Base-by-base conservation (phyloP, 1,284 basidiomycete genomes). In the Meira miltonrushii region DNA sequence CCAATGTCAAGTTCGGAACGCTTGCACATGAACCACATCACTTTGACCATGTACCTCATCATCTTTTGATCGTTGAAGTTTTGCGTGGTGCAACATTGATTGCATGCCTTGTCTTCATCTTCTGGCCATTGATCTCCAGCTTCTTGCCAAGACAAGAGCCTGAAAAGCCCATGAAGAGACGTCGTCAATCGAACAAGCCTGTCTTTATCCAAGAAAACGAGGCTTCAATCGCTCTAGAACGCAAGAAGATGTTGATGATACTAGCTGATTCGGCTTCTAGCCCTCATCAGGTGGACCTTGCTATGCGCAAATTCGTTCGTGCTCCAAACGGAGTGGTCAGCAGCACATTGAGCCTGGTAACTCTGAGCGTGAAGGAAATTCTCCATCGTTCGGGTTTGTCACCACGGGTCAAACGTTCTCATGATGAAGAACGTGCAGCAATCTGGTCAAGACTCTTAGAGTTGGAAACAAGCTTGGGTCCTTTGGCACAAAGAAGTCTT, bases 41-140 rank as follows among this genome's bases (percentile, higher is more conserved):
- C 15, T 68, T 61, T 41, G 69, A 72, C 51, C 54, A 58, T 39
- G 61, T 74, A 4, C 73, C 74, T 6, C 59, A 66, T n/a, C 64
- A 65, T 46, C 54, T 60, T 7, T 64, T 76, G 8, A 55, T 66
- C 12, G 59, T 73, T 23, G 74, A 75, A 55, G 55, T 75, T 40
- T 21, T 71, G 41, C 71, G 71, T 17, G 53, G 62, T 23, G 53
- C 59, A 7, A 64, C 68, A 33, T 63, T 76, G 11, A 52, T 61
- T 0, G 53, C 62, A n/a, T 60, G 57, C 50, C 62, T 71, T 50
- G 44, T 65, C 39, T 66, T 68, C 53, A 54, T 72, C 39, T 50
- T 69, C 21, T 66, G 60, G 68, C 66, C 71, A 1, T 25, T 66
- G 19, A 49, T 72, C 10, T 47, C 66, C 1, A 52, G 56, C 17